These are phyloP conservation scores for Mucor indicus DNA, from an alignment of 371 early-diverging fungal species.

Conservation along the genomic window DNA sequence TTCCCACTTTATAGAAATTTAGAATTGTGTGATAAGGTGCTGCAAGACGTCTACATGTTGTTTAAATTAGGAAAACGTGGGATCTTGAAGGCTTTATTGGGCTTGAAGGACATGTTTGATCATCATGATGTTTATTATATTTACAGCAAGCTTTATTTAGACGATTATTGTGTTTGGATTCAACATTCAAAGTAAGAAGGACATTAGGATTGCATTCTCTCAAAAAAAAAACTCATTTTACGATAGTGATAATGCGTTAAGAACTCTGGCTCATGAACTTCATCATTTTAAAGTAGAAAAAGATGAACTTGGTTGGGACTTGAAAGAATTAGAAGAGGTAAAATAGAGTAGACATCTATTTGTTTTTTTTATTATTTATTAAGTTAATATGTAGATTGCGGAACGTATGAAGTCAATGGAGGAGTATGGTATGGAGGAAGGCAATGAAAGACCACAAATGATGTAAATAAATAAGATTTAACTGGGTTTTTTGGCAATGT, in stretches of 20 bases:
- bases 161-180: constrained; percentile 97
- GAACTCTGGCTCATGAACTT: constrained; percentile 76
- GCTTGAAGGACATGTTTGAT: constrained; percentile 75
- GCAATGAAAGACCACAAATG: background rate
- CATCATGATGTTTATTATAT: constrained; percentile 85
- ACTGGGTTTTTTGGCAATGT: constrained; percentile 9
- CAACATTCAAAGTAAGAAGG: constrained; percentile 61
- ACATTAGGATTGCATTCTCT: background rate
- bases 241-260: constrained; percentile 63
- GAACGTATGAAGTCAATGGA: background rate
- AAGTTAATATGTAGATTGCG: background rate
- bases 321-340: constrained; percentile 68
- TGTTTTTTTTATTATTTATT: background rate
- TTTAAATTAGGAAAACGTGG: constrained; percentile 83
- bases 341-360: too few relatives aligned
- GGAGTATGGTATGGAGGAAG: background rate
- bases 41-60: constrained; percentile 81
- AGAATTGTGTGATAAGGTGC: constrained; percentile 62
- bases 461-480: too few relatives aligned
- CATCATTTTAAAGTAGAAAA: constrained; percentile 70
- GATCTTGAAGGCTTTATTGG: constrained; percentile 75
- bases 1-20: constrained; percentile 87
- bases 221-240: background rate
- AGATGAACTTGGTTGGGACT: constrained; percentile 68
- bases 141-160: constrained; percentile 82